phyloP scores from a whole-genome alignment of 768 basidiomycete genomes.

The Leucosporidium scottii region DNA sequence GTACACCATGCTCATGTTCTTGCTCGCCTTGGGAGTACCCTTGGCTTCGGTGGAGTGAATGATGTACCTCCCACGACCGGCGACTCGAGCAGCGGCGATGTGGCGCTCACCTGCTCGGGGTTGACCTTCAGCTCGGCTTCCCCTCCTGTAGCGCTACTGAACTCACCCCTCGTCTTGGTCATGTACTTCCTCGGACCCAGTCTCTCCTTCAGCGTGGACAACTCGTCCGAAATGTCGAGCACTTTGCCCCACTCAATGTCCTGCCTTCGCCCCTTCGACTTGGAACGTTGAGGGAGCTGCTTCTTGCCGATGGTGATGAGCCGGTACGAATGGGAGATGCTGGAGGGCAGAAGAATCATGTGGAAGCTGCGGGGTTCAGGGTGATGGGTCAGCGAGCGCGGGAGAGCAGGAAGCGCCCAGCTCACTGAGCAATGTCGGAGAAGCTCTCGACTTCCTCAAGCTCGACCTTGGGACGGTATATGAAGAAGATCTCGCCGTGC shows the following conservation, averaged over 20 bases:
- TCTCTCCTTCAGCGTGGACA: conserved; percentile 49
- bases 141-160: not conserved
- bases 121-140: not conserved
- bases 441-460: conserved; percentile 52
- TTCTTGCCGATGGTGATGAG: conserved; percentile 57
- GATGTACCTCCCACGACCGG: conserved; percentile 56
- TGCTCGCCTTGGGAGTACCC: conserved; percentile 18
- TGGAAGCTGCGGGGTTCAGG: conserved; percentile 41
- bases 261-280: conserved; percentile 42
- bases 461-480: conserved; percentile 54
- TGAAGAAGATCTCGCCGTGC: conserved; percentile 51
- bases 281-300: conserved; percentile 49
- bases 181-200: conserved; percentile 53
- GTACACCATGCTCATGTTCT: conserved; percentile 39
- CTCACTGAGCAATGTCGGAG: conserved; percentile 52
- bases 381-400: not conserved
- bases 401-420: not conserved
- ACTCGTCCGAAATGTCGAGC: conserved; percentile 51
- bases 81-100: conserved; percentile 51
- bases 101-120: conserved; percentile 43
- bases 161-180: conserved; percentile 55
- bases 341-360: conserved; percentile 55
- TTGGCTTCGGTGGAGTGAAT: conserved; percentile 51
- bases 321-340: conserved; percentile 51
- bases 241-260: conserved; percentile 52